A percentile compares a stretch with the other conserved stretches of the same genome.
These are phyloP conservation scores for Sugiyamaella smithiae DNA, from an alignment of 805 yeast species.

Conservation along the genomic window DNA sequence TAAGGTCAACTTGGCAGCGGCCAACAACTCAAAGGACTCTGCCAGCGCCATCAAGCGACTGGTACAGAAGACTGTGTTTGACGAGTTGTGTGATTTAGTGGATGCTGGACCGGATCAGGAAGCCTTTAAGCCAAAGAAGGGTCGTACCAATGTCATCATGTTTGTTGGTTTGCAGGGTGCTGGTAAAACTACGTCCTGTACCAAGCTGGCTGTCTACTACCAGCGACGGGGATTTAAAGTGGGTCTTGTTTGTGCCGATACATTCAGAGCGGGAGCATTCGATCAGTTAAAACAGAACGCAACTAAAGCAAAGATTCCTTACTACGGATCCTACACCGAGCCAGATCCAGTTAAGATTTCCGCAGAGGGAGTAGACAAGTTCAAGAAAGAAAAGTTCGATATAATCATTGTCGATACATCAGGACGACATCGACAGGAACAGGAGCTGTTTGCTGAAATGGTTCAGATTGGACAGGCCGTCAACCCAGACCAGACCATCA, in stretches of 20 bases:
- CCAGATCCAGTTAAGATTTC: slow-evolving; percentile 95
- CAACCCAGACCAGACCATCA: slow-evolving; percentile 90
- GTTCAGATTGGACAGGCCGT: slow-evolving; percentile 85
- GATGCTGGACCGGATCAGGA: slow-evolving; percentile 52
- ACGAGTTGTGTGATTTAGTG: slow-evolving; percentile 82
- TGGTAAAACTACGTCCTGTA: slow-evolving; percentile 97
- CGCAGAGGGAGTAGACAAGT: slow-evolving; percentile 84
- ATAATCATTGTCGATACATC: slow-evolving; percentile 95
- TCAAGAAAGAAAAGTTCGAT: slow-evolving; percentile 87
- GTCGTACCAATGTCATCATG: slow-evolving; percentile 80
- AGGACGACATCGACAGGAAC: slow-evolving; percentile 96
- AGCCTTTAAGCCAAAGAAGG: slow-evolving; percentile 83
- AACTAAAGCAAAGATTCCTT: slow-evolving; percentile 90
- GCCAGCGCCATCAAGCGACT: slow-evolving; percentile 72
- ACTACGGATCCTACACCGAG: slow-evolving; percentile 91
- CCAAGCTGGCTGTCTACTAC: slow-evolving; percentile 91
- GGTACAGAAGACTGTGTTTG: slow-evolving; percentile 88
- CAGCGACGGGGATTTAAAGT: slow-evolving; percentile 91
- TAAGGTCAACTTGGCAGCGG: slow-evolving; percentile 45
- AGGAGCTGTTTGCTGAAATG: slow-evolving; percentile 90
- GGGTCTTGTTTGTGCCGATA: slow-evolving; percentile 97
- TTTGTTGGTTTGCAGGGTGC: slow-evolving; percentile 98
- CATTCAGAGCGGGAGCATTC: slow-evolving; percentile 99
- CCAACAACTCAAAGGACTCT: slow-evolving; percentile 55
- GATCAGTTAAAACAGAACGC: slow-evolving; percentile 98